Evolutionary conservation across 129 eudicot genomes (phyloP), one percentile per base, ranked within the genome.

Genomic region (Rutidosis leptorrhynchoides): DNA sequence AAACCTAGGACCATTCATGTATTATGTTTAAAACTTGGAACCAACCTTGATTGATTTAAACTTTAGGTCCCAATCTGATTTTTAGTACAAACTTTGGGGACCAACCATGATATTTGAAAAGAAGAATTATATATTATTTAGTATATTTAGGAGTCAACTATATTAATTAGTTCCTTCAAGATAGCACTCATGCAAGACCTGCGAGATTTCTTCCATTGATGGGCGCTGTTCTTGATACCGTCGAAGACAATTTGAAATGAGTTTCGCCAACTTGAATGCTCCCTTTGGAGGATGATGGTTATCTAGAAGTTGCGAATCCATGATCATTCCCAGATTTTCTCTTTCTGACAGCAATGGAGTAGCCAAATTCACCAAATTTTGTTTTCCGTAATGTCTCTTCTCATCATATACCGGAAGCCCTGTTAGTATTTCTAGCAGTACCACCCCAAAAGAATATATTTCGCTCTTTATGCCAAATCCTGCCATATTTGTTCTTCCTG

Each of bases 361-460:
- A 54, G 68, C 76, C 76, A 67, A 77, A 40, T 54, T 17, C 51
- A 77, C 62, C 62, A 70, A 22, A 55, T 77, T 63, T 53, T 42
- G 21, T 75, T 70, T 66, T 74, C 60, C 73, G 0, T 16, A 16
- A n/a, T 37, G 68, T 64, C 85, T 62, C 33, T 19, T 62, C 28
- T 40, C 23, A 67, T 76, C 85, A 48, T 23, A 68, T 48, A 55
- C 82, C 65, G 27, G 67, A 75, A 33, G 62, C 55, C 73, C 83
- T 40, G 81, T 76, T 43, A 76, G 25, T 20, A 76, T 28, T 69
- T 82, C 62, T 30, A 82, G 64, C 48, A 82, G 56, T 28, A 77
- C 72, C 19, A 73, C 83, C 23, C 83, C 83, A 70, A 78, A 74
- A 45, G 74, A 46, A 68, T 77, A 82, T 30, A 82, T 68, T 49